phyloP scores from a whole-genome alignment of 116 monocot genomes.

The Trichopus zeylanicus region DNA sequence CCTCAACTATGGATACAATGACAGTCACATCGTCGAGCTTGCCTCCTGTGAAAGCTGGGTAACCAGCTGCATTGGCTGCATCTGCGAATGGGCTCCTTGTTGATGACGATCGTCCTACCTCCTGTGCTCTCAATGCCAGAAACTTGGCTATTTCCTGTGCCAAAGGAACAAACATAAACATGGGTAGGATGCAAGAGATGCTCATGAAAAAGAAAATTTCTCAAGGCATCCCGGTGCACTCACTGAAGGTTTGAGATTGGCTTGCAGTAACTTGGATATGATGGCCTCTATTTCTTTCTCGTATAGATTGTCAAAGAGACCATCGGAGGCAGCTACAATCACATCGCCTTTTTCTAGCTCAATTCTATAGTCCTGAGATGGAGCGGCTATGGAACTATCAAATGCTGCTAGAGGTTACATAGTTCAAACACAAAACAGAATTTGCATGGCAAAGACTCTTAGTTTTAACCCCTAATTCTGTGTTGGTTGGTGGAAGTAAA shows the following conservation, averaged over 20 bases:
- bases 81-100: conserved; percentile 79
- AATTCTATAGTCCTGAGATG: conserved; percentile 41
- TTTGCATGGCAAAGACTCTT: too few species aligned
- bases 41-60: conserved; percentile 63
- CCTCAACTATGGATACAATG: conserved; percentile 62
- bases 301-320: conserved; percentile 84
- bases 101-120: conserved; percentile 52
- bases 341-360: conserved; percentile 76
- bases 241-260: conserved; percentile 53
- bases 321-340: conserved; percentile 78
- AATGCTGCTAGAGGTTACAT: too few species aligned
- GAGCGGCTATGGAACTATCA: not conserved
- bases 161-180: not conserved
- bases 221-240: not conserved
- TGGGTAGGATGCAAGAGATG: not conserved
- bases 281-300: conserved; percentile 65
- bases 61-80: conserved; percentile 73
- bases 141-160: conserved; percentile 67
- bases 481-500: too few species aligned
- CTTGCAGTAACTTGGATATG: conserved; percentile 51
- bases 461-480: too few species aligned
- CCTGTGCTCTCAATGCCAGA: conserved; percentile 57
- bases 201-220: not conserved
- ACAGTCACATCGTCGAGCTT: conserved; percentile 94
- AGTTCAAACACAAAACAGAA: too few species aligned